Percentiles rank a stretch among this genome's conserved stretches.
These are phyloP conservation scores for Iberis amara DNA, from an alignment of 441 rosid genomes.

Conservation along the genomic window DNA sequence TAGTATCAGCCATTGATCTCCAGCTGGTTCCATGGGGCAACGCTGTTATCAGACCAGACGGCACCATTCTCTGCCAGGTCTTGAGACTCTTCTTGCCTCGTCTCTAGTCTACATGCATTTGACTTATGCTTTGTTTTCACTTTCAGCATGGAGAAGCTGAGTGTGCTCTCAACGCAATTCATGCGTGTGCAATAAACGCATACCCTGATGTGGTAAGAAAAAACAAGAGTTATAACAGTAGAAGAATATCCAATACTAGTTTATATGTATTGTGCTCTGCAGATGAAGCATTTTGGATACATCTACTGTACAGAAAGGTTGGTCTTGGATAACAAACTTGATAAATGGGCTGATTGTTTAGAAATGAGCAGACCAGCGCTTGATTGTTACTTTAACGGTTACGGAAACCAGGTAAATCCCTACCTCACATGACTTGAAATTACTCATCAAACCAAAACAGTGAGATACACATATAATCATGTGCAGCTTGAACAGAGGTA, in stretches of 20 bases:
- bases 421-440: background rate
- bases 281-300: slow-evolving; percentile 52
- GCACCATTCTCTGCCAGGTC: slow-evolving; percentile 62
- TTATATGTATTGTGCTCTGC: slow-evolving; percentile 9
- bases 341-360: slow-evolving; percentile 52
- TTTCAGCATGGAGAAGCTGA: slow-evolving; percentile 64
- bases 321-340: slow-evolving; percentile 37
- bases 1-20: slow-evolving; percentile 53
- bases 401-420: slow-evolving; percentile 46
- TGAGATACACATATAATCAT: background rate
- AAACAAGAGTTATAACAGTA: background rate
- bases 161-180: slow-evolving; percentile 52
- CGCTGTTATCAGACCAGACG: slow-evolving; percentile 32
- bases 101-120: slow-evolving; percentile 4
- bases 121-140: slow-evolving; percentile 23
- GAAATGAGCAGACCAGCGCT: slow-evolving; percentile 22
- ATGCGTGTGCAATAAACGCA: slow-evolving; percentile 55
- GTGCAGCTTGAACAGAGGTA: slow-evolving; percentile 46
- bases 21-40: slow-evolving; percentile 75
- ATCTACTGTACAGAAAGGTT: slow-evolving; percentile 48
- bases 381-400: slow-evolving; percentile 51
- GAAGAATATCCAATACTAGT: background rate
- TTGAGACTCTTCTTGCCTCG: slow-evolving; percentile 5
- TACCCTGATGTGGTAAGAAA: slow-evolving; percentile 55
- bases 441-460: background rate